A percentile compares a stretch with the other conserved stretches of the same genome.
Conservation (phyloP, 768 basidiomycete genomes). For the Polyporus arcularius region DNA sequence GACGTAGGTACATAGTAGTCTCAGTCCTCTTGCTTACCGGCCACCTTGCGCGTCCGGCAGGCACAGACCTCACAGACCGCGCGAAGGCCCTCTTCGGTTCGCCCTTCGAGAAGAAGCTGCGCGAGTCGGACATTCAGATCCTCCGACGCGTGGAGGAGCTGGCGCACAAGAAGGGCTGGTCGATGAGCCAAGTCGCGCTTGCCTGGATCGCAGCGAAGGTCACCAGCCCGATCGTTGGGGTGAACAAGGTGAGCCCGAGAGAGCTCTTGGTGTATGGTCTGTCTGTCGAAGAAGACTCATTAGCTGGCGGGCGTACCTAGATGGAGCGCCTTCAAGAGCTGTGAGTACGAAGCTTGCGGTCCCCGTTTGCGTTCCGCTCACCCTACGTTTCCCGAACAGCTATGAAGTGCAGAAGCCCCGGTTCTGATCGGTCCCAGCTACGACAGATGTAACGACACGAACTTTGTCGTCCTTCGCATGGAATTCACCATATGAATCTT, state of each 20-base stretch:
- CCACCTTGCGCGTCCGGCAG: constrained; percentile 39
- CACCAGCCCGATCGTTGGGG: constrained; percentile 46
- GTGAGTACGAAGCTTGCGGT: constrained; percentile 21
- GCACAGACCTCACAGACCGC: constrained; percentile 26
- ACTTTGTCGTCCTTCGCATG: too few species aligned
- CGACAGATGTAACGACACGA: too few species aligned
- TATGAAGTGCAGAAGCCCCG: too few species aligned
- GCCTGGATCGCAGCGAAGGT: constrained; percentile 45
- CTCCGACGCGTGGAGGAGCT: constrained; percentile 43
- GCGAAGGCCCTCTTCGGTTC: constrained; percentile 20
- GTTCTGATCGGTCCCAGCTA: too few species aligned
- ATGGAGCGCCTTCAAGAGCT: constrained; percentile 38
- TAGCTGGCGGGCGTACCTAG: background rate
- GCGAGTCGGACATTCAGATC: constrained; percentile 36
- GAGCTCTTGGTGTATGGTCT: too few species aligned
- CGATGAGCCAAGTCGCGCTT: constrained; percentile 49
- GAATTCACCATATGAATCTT: too few species aligned
- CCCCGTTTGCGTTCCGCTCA: too few species aligned
- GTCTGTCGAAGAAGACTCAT: too few species aligned
- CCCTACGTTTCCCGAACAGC: too few species aligned
- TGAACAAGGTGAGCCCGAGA: constrained; percentile 29
- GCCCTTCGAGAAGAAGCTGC: constrained; percentile 24
- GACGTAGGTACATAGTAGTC: too few species aligned
- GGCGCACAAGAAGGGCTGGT: constrained; percentile 39
- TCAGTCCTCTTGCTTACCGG: constrained; percentile 42